Evolutionary conservation across 306 rosid species (phyloP).

Genomic region (Potentilla sterilis): DNA sequence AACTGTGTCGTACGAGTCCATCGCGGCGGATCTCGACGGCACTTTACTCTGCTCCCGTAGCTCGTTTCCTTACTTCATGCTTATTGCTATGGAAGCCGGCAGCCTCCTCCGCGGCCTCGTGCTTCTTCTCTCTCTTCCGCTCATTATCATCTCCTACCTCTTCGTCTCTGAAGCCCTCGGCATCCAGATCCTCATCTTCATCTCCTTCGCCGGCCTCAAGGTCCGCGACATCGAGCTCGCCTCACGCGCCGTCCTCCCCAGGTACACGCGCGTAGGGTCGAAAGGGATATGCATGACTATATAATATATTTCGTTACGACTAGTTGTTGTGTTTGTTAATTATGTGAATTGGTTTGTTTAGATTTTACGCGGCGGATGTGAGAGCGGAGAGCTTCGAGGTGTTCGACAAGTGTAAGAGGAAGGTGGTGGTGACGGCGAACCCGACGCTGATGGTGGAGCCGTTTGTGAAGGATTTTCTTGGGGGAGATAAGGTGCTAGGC

Average conservation of each 20-base stretch:
- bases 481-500: constrained; percentile 83
- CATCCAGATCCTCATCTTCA: constrained; percentile 89
- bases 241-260: constrained; percentile 85
- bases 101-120: constrained; percentile 84
- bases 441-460: constrained; percentile 95
- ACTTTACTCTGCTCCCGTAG: constrained; percentile 75
- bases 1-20: constrained; percentile 41
- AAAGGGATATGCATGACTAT: neutral
- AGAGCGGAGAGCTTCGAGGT: constrained; percentile 83
- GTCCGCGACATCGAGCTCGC: constrained; percentile 90
- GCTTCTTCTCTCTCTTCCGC: constrained; percentile 81
- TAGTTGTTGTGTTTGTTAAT: neutral
- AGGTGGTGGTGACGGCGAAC: constrained; percentile 90
- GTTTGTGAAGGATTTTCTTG: constrained; percentile 79
- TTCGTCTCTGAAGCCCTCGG: constrained; percentile 88
- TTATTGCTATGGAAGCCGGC: constrained; percentile 92
- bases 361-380: constrained; percentile 91
- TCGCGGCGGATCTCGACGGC: constrained; percentile 95
- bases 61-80: constrained; percentile 93
- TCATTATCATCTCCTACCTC: constrained; percentile 69
- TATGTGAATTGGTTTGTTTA: constrained; percentile 8
- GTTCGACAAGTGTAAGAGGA: constrained; percentile 78
- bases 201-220: constrained; percentile 86
- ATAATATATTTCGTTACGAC: neutral
- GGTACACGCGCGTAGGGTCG: constrained; percentile 34